Base-by-base conservation (phyloP, 139 green algal genomes). In the Haematococcus sp. region DNA sequence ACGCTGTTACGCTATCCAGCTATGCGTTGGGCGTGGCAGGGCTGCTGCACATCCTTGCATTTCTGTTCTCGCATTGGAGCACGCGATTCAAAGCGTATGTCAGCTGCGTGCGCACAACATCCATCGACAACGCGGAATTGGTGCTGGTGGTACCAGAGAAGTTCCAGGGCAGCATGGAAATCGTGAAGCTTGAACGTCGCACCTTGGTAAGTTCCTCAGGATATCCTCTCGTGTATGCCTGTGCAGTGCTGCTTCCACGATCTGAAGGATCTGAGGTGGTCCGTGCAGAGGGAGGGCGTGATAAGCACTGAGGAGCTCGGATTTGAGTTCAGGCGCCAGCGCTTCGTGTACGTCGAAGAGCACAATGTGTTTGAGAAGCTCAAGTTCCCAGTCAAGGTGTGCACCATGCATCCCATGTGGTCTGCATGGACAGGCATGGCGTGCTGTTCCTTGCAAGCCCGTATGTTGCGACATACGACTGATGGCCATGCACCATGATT, bases 251-350 rank as follows among this genome's bases (percentile, higher is more conserved):
- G 4, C 40, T 49, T 7, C 40, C 40, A 49, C 40, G 40, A 49
- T 49, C 40, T 49, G 40, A 49, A 11, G 40, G 11, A 49, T 49
- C 40, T 49, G 40, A 49, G 7, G 11, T 73, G 30, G 40, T 46
- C 3, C 43, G 33, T 64, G 70, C 78, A 82, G 75, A 74, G 65
- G 31, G 77, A 86, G 46, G 68, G 63, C 1, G 64, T 87, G 9
- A 54, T 83, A 46, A 77, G 85, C 32, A 67, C 54, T 4, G 72
- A 83, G 17, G 85, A 92, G 77, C 35, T 93, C 5, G 81, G 73
- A 32, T 97, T 97, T 77, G 84, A 91, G 35, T 94, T 91, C 77
- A 74, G 89, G 44, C 91, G 92, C 69, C 86, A 92, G 63, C 87
- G 85, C n/a, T 97, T 92, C 74, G 77, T 90, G 9, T 92, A 87